A percentile compares a stretch with the other conserved stretches of the same genome.
phyloP scores from a whole-genome alignment of 139 green algal genomes.

The Microglena sp. region DNA sequence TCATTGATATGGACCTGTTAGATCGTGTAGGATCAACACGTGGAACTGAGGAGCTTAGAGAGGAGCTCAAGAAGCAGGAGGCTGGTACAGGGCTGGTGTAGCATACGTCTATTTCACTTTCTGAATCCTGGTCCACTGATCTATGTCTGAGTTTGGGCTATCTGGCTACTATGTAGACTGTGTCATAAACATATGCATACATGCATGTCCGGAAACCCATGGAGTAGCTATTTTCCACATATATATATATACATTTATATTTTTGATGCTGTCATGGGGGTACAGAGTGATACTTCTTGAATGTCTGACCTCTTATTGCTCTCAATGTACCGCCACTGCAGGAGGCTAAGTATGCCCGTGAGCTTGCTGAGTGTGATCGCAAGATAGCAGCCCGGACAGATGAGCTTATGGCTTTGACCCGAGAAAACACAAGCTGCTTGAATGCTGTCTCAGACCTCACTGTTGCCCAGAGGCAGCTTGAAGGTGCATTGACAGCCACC shows the following conservation, averaged over 20 bases:
- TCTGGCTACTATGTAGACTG: too few relatives aligned
- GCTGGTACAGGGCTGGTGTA: background rate
- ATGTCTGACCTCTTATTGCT: too few relatives aligned
- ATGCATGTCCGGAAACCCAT: too few relatives aligned
- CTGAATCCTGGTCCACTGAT: too few relatives aligned
- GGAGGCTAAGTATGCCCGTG: conserved; percentile 31
- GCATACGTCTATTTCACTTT: background rate
- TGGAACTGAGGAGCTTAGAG: conserved; percentile 49
- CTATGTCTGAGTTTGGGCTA: too few relatives aligned
- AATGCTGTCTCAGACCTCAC: conserved; percentile 49
- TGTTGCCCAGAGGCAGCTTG: conserved; percentile 32
- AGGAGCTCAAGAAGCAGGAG: conserved; percentile 40
- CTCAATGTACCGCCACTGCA: too few relatives aligned
- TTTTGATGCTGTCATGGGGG: too few relatives aligned
- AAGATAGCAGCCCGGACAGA: conserved; percentile 37
- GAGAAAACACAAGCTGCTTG: conserved; percentile 58
- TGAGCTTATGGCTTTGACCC: conserved; percentile 47
- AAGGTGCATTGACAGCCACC: conserved; percentile 35
- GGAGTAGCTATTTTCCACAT: too few relatives aligned
- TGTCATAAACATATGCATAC: too few relatives aligned
- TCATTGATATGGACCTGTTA: conserved; percentile 62
- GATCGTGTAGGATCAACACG: conserved; percentile 44
- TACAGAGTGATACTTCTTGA: too few relatives aligned
- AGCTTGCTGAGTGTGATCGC: conserved; percentile 49
- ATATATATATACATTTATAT: too few relatives aligned